Evolutionary conservation across 768 basidiomycete species (phyloP).

Genomic region (Mycena amicta): DNA sequence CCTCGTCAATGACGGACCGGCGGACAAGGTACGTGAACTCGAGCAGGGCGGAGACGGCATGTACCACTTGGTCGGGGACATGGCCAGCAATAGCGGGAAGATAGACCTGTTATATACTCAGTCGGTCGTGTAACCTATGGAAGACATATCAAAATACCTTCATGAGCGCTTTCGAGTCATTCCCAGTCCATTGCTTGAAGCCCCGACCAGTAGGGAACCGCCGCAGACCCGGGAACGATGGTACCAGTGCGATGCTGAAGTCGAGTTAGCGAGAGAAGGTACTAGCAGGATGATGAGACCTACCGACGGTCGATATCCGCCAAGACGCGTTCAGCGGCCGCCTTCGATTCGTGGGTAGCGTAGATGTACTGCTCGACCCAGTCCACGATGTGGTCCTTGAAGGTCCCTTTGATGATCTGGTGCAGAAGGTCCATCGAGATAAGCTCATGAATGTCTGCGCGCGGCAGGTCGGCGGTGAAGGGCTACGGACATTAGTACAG

Average conservation of each 20-base stretch:
- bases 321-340: conserved; percentile 1
- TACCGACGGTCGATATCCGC: conserved; percentile 13
- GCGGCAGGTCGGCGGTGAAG: conserved; percentile 18
- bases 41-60: conserved; percentile 26
- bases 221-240: conserved; percentile 22
- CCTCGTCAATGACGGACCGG: conserved; percentile 21
- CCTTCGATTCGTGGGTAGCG: conserved; percentile 1
- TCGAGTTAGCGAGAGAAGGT: not conserved
- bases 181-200: conserved; percentile 36
- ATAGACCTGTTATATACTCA: conserved; percentile 28
- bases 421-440: conserved; percentile 13
- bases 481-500: conserved; percentile 6
- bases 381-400: conserved; percentile 17
- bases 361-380: conserved; percentile 7
- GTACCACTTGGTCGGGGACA: conserved; percentile 32
- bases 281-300: not conserved
- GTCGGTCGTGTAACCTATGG: not conserved
- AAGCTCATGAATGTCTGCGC: conserved; percentile 17
- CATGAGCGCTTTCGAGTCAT: conserved; percentile 38
- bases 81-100: conserved; percentile 32
- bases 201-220: conserved; percentile 28
- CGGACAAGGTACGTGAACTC: conserved; percentile 33
- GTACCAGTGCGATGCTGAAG: conserved; percentile 19
- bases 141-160: conserved; percentile 29
- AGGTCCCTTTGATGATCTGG: conserved; percentile 17